A percentile compares a stretch with the other conserved stretches of the same genome.
Conservation (phyloP, 495 filamentous ascomycete species). For the Tuber calosporum region DNA sequence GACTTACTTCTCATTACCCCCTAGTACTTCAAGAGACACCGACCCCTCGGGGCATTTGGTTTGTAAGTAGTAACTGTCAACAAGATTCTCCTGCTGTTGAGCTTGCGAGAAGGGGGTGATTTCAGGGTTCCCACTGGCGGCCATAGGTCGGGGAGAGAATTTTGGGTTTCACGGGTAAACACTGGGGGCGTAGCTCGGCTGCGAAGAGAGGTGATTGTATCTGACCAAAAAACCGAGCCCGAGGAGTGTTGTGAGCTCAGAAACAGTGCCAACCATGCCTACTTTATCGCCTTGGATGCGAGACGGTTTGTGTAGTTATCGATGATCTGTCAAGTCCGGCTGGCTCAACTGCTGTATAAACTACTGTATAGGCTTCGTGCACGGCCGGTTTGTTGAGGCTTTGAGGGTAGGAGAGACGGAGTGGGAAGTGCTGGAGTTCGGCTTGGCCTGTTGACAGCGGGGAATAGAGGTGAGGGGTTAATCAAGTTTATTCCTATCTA, state of each 20-base stretch:
- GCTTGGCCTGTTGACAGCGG: background rate
- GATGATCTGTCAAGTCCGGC: background rate
- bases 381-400: background rate
- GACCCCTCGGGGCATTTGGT: background rate
- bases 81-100: background rate
- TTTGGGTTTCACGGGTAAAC: background rate
- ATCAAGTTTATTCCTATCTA: too few relatives aligned
- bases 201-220: background rate
- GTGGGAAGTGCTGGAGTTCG: background rate
- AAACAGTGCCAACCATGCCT: background rate
- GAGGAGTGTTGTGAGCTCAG: background rate
- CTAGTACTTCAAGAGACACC: background rate
- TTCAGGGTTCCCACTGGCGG: background rate
- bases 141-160: background rate
- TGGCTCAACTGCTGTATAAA: background rate
- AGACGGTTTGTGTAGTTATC: background rate
- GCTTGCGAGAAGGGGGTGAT: background rate
- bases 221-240: background rate
- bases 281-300: background rate
- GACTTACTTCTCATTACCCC: background rate
- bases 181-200: background rate
- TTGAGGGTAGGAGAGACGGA: background rate
- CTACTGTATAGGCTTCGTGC: background rate
- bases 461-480: background rate
- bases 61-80: too few relatives aligned